Base-by-base conservation (phyloP, 1,284 basidiomycete species). In the Malassezia yamatoensis region DNA sequence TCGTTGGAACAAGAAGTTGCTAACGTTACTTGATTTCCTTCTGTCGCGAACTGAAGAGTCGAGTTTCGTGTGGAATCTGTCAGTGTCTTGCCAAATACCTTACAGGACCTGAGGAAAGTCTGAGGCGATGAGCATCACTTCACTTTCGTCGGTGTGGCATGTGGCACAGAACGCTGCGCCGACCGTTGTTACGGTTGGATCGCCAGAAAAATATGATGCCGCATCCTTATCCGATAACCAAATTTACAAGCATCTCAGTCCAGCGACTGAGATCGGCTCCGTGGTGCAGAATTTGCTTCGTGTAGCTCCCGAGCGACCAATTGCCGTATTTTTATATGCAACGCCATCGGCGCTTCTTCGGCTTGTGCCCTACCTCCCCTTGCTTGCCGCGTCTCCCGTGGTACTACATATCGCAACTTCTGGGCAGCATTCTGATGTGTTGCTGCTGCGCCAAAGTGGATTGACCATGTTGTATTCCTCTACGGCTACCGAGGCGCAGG, bases 401-500 rank as follows among this genome's bases (percentile, higher is more conserved):
- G 67, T 71, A 43, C 58, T 71, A 43, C 68, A 71, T 32, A 58
- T 73, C 13, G 63, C 62, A 33, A 68, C 61, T 46, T 47, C 53
- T 9, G 77, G 79, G 49, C 82, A 84, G 65, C 78, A 85, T 50
- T 79, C 82, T 20, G 81, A 83, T 61, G 78, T 80, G 11, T 78
- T 84, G 49, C 73, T 81, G 3, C 78, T 85, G 40, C 80, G 80
- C 29, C 80, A 81, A 20, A 78, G 80, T 10, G 78, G 83, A 10
- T 80, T 81, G 37, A 82, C 82, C 65, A 78, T 84, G 60, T 55
- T 88, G 44, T 78, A 85, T 74, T 85, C 84, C 5, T 78, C 81
- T 52, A 80, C 79, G 2, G 75, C 81, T 2, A 81, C 84, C 68
- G 80, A 85, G 63, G 84, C 84, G 2, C 83, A 86, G 66, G 85